Conservation (phyloP, 2,329 filamentous ascomycete species). For the Apiospora aurea region DNA sequence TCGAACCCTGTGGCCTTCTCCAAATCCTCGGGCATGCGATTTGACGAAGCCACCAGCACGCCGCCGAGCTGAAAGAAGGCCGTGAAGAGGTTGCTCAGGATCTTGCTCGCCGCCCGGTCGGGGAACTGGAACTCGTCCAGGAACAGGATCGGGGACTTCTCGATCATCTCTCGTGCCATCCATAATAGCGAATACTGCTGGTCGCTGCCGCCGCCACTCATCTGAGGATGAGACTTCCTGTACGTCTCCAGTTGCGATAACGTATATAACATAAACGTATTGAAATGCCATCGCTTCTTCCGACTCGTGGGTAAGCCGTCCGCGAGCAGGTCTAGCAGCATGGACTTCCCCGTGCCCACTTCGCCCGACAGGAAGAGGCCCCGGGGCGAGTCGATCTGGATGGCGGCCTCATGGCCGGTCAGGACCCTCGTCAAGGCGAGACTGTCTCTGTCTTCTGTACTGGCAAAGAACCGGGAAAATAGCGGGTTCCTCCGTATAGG, state of each 20-base stretch:
- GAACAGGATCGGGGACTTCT: constrained; percentile 78
- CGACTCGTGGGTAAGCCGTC: constrained; percentile 76
- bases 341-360: constrained; percentile 83
- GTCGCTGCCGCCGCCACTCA: constrained; percentile 34
- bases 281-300: constrained; percentile 83
- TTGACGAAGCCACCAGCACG: constrained; percentile 80
- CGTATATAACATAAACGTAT: constrained; percentile 84
- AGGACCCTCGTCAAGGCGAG: constrained; percentile 73
- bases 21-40: constrained; percentile 83
- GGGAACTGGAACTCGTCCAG: constrained; percentile 86
- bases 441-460: constrained; percentile 61
- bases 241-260: constrained; percentile 75
- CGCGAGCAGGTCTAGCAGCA: constrained; percentile 85
- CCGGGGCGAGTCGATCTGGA: constrained; percentile 74
- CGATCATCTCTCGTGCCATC: constrained; percentile 78
- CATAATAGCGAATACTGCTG: constrained; percentile 73
- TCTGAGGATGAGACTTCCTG: constrained; percentile 49
- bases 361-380: constrained; percentile 82
- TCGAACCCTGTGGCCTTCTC: constrained; percentile 77
- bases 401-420: constrained; percentile 73
- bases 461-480: constrained; percentile 65
- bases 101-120: constrained; percentile 79
- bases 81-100: constrained; percentile 79
- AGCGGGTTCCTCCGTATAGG: constrained; percentile 65
- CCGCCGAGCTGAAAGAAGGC: constrained; percentile 84